Base-by-base conservation (phyloP, 148 eudicot species). In the Chenopodium album region DNA sequence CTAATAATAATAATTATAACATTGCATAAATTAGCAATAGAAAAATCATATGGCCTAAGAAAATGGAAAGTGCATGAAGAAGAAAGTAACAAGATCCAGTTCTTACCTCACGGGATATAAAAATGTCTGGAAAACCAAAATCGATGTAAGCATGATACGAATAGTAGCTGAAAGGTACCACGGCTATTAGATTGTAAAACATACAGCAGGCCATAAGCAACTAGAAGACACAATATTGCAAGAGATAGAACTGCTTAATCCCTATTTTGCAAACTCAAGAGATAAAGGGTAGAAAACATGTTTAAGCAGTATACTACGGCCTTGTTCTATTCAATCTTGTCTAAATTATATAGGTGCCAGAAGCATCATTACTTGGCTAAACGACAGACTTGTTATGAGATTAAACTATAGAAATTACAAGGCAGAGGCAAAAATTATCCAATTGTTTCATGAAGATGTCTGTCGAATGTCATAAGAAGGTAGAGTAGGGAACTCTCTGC, bases 81-180 rank as follows among this genome's bases (percentile, higher is more conserved):
- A 34, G 63, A 52, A 26, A 8, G 69, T 13, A 22, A 47, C 47
- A 76, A 84, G 66, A 72, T 75, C 50, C n/a, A 44, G 9, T 59
- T 22, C 32, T 83, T 87, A 95, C 98, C 98, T 95, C 99, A 77
- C 99, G 92, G n/a, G 99, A 95, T 87, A 95, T 90, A 86, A 95
- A 95, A 78, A 95, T 88, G 84, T 95, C 98, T 81, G 99, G 98
- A 82, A 92, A 93, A 81, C 99, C 99, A 88, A 95, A 95, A 87
- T 95, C 99, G 71, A 92, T 88, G 86, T 77, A 93, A 81, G 97
- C 94, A 78, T 86, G 87, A 82, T 93, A 92, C 50, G 99, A 93
- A 83, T 95, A 95, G 84, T 95, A 95, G 88, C 99, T 95, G 99
- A 85, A 88, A 80, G 79, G 76, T 47, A 80, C 70, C 50, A 78